These are phyloP conservation scores for Aristolochia californica DNA, from an alignment of 164 flowering plant genomes.

Conservation along the genomic window DNA sequence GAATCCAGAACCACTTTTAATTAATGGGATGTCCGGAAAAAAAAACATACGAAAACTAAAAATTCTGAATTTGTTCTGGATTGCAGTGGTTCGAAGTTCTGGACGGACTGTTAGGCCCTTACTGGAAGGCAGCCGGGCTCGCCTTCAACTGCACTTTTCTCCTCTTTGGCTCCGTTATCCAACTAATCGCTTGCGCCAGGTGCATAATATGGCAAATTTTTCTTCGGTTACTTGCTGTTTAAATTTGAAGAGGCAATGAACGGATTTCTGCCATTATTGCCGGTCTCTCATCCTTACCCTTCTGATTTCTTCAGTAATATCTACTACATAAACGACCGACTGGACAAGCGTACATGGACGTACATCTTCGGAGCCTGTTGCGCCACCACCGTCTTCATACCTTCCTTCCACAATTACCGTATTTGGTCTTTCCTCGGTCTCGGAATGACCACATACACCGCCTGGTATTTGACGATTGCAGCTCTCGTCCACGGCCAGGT, in stretches of 20 bases:
- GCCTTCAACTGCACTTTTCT: conserved; percentile 93
- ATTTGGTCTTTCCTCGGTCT: conserved; percentile 95
- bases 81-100: conserved; percentile 90
- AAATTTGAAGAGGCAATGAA: background rate
- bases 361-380: conserved; percentile 97
- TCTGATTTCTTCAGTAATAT: conserved; percentile 50
- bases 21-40: too few species aligned
- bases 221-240: background rate
- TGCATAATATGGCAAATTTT: conserved; percentile 6
- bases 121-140: conserved; percentile 81
- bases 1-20: too few species aligned
- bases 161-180: conserved; percentile 86
- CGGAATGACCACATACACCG: conserved; percentile 94
- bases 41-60: too few species aligned
- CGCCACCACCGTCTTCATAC: conserved; percentile 92
- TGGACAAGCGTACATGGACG: conserved; percentile 98
- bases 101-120: conserved; percentile 85
- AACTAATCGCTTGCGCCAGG: conserved; percentile 96
- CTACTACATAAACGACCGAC: conserved; percentile 77
- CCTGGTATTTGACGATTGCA: conserved; percentile 87
- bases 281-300: background rate
- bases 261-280: background rate
- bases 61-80: background rate
- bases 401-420: conserved; percentile 91
- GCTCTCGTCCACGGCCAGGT: conserved; percentile 83